Evolutionary conservation across 1,139 yeast genomes (phyloP).

Genomic region (Saccharomyces uvarum): DNA sequence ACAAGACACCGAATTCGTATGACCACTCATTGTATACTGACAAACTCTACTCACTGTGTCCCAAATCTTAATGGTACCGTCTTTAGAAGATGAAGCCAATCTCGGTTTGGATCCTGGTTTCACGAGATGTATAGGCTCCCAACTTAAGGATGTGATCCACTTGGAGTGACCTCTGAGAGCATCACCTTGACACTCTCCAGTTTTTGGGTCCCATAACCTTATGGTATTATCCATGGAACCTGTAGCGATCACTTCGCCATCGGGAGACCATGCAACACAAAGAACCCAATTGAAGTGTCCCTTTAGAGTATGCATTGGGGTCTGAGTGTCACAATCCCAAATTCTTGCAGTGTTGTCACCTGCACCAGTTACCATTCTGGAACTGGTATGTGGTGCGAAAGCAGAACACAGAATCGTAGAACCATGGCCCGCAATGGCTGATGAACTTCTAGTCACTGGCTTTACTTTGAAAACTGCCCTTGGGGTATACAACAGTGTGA

Average conservation of each 20-base stretch:
- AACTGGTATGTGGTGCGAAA: slow-evolving; percentile 85
- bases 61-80: slow-evolving; percentile 87
- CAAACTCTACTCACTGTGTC: slow-evolving; percentile 69
- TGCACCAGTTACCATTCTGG: slow-evolving; percentile 89
- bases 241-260: slow-evolving; percentile 85
- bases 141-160: slow-evolving; percentile 81
- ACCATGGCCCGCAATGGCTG: slow-evolving; percentile 93
- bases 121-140: slow-evolving; percentile 91
- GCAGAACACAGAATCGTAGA: slow-evolving; percentile 85
- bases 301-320: slow-evolving; percentile 68
- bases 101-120: slow-evolving; percentile 59
- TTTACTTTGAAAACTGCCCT: slow-evolving; percentile 89
- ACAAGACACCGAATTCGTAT: slow-evolving; percentile 81
- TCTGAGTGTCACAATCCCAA: slow-evolving; percentile 96
- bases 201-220: slow-evolving; percentile 74
- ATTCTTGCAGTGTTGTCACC: slow-evolving; percentile 96
- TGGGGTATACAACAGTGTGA: slow-evolving; percentile 88
- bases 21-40: slow-evolving; percentile 73
- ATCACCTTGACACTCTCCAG: slow-evolving; percentile 69
- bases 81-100: slow-evolving; percentile 84
- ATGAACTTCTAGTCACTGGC: slow-evolving; percentile 84
- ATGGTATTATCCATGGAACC: slow-evolving; percentile 93
- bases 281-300: slow-evolving; percentile 95
- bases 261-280: slow-evolving; percentile 90
- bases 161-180: slow-evolving; percentile 75